Base-by-base conservation (phyloP, 768 basidiomycete genomes). In the Pluteus cervinus region DNA sequence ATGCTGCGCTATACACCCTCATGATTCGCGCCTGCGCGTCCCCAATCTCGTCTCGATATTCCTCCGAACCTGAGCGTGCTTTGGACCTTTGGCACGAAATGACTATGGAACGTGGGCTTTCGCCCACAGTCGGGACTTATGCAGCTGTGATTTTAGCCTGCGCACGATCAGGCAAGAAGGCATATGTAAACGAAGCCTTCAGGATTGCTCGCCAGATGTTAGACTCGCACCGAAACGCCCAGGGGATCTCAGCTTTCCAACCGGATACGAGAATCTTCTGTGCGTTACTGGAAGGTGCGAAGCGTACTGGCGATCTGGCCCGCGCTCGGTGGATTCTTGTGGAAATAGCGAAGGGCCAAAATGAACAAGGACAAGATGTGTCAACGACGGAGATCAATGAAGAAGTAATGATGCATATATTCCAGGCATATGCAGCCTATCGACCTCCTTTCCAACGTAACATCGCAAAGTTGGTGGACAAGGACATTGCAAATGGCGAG, bases 31-130 rank as follows among this genome's bases (percentile, higher is more conserved):
- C 89, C 0, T 97, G 93, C 45, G 83, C 83, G 1, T 68, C 70
- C 4, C 65, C 72, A 4, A 51, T 68, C 2, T 63, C 64, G 16
- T 49, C 56, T 1, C 57, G 71, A 9, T 61, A 63, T 24, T 48
- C 61, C n/a, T 78, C 85, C 1, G 84, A 93, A 46, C 88, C 91
- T 0, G 90, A 96, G 53, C 81, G 87, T 29, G 96, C 94, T 0
- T 66, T 94, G 41, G 96, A 99, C 54, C 67, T 98, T 1, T 96
- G 86, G 76, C 79, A 74, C 17, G 94, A 98, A 57, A 91, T 98
- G 90, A 86, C 84, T 2, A 58, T 75, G 1, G 86, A 90, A 50
- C 71, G 73, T 21, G 47, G 65, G 3, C 58, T 91, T 10, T 43
- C 59, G 8, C 90, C 93, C 0, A 79, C 78, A 0, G 65, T 66